A percentile compares a stretch with the other conserved stretches of the same genome.
Evolutionary conservation across 2,329 filamentous ascomycete species (phyloP).

Genomic region (Exutisphaerella laricina): DNA sequence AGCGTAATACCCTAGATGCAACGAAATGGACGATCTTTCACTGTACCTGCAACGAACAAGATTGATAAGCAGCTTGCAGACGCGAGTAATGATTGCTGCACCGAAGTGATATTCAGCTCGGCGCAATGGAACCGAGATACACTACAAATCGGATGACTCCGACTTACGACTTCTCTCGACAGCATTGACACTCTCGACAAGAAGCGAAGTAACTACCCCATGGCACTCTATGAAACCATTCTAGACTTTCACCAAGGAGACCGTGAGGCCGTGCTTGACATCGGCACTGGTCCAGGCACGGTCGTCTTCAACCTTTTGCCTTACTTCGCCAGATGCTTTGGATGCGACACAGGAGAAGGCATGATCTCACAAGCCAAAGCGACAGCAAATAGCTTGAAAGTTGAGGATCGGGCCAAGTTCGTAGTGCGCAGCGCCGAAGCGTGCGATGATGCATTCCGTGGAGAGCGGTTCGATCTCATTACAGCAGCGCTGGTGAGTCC

Average conservation of each 20-base stretch:
- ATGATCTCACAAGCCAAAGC: slow-evolving; percentile 49
- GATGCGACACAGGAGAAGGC: slow-evolving; percentile 47
- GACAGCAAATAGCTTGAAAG: slow-evolving; percentile 5
- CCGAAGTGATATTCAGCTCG: too few species aligned
- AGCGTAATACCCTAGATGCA: neutral
- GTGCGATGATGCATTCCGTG: slow-evolving; percentile 10
- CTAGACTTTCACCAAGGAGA: slow-evolving; percentile 44
- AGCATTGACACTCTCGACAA: too few species aligned
- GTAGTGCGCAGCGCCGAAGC: slow-evolving; percentile 14
- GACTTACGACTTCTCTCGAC: too few species aligned
- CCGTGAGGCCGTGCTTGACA: slow-evolving; percentile 44
- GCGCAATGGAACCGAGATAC: too few species aligned
- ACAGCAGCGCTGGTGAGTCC: slow-evolving; percentile 21
- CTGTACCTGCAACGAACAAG: too few species aligned
- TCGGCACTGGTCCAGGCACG: slow-evolving; percentile 54
- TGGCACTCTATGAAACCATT: slow-evolving; percentile 45
- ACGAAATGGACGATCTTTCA: neutral
- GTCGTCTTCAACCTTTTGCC: slow-evolving; percentile 44
- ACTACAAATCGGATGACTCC: too few species aligned
- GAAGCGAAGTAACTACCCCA: too few species aligned
- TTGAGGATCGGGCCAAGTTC: slow-evolving; percentile 14
- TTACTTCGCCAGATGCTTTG: slow-evolving; percentile 45
- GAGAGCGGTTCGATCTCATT: slow-evolving; percentile 19
- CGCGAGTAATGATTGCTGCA: too few species aligned
- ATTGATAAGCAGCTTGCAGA: neutral